Conservation (phyloP, 768 basidiomycete genomes). For the Mycena sanguinolenta region DNA sequence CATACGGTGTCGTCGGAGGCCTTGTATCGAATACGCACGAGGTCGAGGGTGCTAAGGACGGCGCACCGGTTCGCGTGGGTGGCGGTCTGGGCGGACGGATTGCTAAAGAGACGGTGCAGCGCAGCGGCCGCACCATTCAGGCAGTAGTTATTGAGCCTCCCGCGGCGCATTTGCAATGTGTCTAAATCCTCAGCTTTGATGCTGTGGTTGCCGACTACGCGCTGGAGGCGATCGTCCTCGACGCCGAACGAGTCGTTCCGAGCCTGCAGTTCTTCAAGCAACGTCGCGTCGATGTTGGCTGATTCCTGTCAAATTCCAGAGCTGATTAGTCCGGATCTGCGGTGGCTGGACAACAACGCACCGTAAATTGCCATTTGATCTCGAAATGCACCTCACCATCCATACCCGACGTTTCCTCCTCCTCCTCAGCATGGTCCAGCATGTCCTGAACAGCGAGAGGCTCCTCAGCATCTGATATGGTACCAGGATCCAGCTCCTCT, state of each 20-base stretch:
- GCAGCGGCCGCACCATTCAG: constrained; percentile 43
- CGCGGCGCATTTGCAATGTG: not conserved
- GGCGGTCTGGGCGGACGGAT: not conserved
- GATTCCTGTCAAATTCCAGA: no score
- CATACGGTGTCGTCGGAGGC: constrained; percentile 36
- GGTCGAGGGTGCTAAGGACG: constrained; percentile 38
- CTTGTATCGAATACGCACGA: constrained; percentile 35
- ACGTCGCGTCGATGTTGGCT: no score
- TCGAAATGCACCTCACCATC: no score
- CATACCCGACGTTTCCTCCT: not conserved
- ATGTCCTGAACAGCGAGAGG: not conserved
- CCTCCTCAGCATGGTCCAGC: not conserved
- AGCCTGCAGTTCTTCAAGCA: no score
- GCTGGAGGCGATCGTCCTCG: no score
- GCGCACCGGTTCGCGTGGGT: constrained; percentile 5
- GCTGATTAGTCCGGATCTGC: no score
- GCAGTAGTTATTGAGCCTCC: constrained; percentile 42
- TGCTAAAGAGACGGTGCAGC: constrained; percentile 28
- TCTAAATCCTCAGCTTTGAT: no score
- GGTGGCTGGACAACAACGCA: no score
- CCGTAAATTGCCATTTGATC: no score
- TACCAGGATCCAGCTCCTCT: not conserved
- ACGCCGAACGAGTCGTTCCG: no score
- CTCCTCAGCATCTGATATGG: not conserved
- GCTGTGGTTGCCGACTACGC: no score